Evolutionary conservation across 2,329 filamentous ascomycete genomes (phyloP).

Genomic region (Escovopsis sp.): DNA sequence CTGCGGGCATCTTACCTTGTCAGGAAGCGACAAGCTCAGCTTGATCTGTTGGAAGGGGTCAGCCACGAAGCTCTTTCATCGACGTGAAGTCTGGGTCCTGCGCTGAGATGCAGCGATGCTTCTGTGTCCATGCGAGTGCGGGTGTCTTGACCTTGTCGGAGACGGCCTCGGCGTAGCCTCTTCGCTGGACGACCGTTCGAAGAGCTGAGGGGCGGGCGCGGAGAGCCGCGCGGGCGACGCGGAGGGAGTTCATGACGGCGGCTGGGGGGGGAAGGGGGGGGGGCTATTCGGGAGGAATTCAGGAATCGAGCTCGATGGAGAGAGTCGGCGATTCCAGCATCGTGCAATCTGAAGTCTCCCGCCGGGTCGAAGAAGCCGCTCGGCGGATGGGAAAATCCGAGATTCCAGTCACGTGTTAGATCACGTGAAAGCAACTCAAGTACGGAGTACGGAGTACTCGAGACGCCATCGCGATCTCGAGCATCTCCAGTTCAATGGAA

Average conservation of each 20-base stretch:
- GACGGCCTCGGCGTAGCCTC: slow-evolving; percentile 81
- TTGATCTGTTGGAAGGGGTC: slow-evolving; percentile 49
- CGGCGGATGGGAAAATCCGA: slow-evolving; percentile 27
- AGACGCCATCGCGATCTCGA: no score
- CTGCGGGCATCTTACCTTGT: slow-evolving; percentile 61
- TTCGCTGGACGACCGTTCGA: slow-evolving; percentile 62
- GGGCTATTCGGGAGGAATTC: slow-evolving; percentile 28
- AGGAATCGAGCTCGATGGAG: slow-evolving; percentile 25
- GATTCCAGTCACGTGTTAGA: slow-evolving; percentile 14
- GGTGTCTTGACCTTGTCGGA: slow-evolving; percentile 53
- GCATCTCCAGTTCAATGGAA: no score
- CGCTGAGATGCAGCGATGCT: no score
- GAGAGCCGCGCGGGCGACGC: slow-evolving; percentile 80
- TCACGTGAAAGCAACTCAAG: no score
- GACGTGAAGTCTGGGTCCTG: no score
- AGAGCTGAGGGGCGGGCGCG: slow-evolving; percentile 66
- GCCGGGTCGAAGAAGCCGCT: slow-evolving; percentile 22
- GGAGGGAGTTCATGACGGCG: slow-evolving; percentile 80
- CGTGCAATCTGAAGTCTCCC: no score
- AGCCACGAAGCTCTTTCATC: slow-evolving; percentile 1
- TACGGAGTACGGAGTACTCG: no score
- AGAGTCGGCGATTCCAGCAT: slow-evolving; percentile 31
- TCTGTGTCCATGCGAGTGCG: no score
- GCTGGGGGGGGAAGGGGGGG: slow-evolving; percentile 34
- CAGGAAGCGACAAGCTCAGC: slow-evolving; percentile 92